Evolutionary conservation across 2,329 filamentous ascomycete genomes (phyloP).

Genomic region (Ilyonectria robusta): DNA sequence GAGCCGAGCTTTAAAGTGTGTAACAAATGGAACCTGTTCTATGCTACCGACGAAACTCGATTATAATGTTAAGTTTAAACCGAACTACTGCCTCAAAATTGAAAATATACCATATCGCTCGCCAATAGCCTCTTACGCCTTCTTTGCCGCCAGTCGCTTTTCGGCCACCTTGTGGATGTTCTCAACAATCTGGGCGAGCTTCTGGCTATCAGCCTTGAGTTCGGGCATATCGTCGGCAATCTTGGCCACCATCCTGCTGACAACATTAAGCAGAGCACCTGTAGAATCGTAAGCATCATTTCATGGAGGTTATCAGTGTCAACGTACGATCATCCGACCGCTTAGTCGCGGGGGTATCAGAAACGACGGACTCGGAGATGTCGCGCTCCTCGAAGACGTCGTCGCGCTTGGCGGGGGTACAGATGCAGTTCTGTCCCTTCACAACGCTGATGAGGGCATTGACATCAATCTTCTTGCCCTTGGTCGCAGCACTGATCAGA

Average conservation of each 20-base stretch:
- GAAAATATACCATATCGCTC: not conserved
- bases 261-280: not conserved
- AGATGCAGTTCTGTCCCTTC: too few species aligned
- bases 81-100: not conserved
- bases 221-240: slow-evolving; percentile 7
- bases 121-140: not conserved
- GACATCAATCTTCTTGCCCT: too few species aligned
- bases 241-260: slow-evolving; percentile 8
- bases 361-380: not conserved
- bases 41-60: too few species aligned
- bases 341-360: not conserved
- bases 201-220: slow-evolving; percentile 9
- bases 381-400: too few species aligned
- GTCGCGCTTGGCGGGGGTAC: too few species aligned
- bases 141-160: not conserved
- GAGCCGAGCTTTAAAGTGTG: too few species aligned
- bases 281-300: not conserved
- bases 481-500: too few species aligned
- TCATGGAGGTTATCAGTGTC: not conserved
- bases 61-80: too few species aligned
- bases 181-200: slow-evolving; percentile 5
- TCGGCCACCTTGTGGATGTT: slow-evolving; percentile 10
- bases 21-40: too few species aligned
- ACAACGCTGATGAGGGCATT: too few species aligned
- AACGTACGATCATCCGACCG: not conserved